A percentile compares a stretch with the other conserved stretches of the same genome.
These are phyloP conservation scores for Sporothrix luriei DNA, from an alignment of 2,329 filamentous ascomycete species.

Conservation along the genomic window DNA sequence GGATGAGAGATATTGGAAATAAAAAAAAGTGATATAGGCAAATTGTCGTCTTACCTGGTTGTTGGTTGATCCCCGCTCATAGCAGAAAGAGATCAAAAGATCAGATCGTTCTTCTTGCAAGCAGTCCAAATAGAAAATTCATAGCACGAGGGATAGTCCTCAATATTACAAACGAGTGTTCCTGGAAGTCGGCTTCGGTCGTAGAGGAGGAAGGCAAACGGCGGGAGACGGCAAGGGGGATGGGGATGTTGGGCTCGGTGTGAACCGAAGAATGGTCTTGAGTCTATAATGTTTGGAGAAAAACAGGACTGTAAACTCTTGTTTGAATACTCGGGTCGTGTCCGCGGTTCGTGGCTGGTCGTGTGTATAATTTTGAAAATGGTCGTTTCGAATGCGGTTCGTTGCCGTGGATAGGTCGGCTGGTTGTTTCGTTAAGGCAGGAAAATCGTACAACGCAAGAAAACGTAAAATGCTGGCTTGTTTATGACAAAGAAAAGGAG, in stretches of 20 bases:
- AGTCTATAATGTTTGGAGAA: conserved; percentile 15
- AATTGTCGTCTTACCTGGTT: conserved; percentile 49
- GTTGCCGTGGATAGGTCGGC: background rate
- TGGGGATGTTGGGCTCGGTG: conserved; percentile 24
- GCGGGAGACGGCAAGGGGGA: background rate
- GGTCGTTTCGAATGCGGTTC: background rate
- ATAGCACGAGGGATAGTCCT: conserved; percentile 15
- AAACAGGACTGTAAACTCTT: background rate
- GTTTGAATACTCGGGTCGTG: conserved; percentile 14
- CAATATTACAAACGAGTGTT: background rate
- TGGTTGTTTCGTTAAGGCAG: conserved; percentile 30
- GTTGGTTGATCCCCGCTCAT: conserved; percentile 64
- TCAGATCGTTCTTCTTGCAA: conserved; percentile 21
- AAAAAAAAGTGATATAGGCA: background rate
- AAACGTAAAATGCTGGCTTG: background rate
- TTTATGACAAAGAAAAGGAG: background rate
- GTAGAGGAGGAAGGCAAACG: background rate
- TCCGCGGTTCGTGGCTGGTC: conserved; percentile 10
- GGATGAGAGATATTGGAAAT: background rate
- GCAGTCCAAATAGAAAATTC: conserved; percentile 21
- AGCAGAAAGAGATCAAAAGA: conserved; percentile 48
- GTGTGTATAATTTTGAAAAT: background rate
- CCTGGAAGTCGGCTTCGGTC: background rate
- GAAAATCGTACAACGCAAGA: conserved; percentile 30
- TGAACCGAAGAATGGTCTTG: conserved; percentile 24